These are phyloP conservation scores for Colletotrichum ledebouriae DNA, from an alignment of 2,329 filamentous ascomycete species.

Conservation along the genomic window DNA sequence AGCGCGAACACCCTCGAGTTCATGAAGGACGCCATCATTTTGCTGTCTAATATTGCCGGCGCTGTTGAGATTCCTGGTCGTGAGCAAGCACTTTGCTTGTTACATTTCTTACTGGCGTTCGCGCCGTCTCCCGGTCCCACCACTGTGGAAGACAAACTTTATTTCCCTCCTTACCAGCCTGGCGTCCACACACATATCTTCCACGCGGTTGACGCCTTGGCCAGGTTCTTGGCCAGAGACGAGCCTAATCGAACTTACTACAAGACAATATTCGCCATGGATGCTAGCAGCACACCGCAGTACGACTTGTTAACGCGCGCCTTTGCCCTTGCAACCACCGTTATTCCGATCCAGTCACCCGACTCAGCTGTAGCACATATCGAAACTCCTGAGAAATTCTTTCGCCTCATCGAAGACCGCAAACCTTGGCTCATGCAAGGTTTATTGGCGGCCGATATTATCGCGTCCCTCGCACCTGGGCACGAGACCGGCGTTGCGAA, in stretches of 20 bases:
- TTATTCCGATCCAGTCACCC: slow-evolving; percentile 76
- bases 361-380: slow-evolving; percentile 35
- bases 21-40: slow-evolving; percentile 93
- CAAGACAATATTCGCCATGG: slow-evolving; percentile 82
- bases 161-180: slow-evolving; percentile 86
- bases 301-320: slow-evolving; percentile 87
- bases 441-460: slow-evolving; percentile 88
- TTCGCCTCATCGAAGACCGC: slow-evolving; percentile 79
- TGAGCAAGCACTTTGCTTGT: slow-evolving; percentile 87
- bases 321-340: slow-evolving; percentile 88
- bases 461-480: slow-evolving; percentile 79
- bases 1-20: slow-evolving; percentile 92
- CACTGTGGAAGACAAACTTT: slow-evolving; percentile 66
- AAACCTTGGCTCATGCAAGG: slow-evolving; percentile 95
- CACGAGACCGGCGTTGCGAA: slow-evolving; percentile 80
- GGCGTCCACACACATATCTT: slow-evolving; percentile 88
- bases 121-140: slow-evolving; percentile 82
- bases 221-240: slow-evolving; percentile 91
- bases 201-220: slow-evolving; percentile 88
- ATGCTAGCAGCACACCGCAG: slow-evolving; percentile 73
- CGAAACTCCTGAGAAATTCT: slow-evolving; percentile 52
- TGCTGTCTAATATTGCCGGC: slow-evolving; percentile 89
- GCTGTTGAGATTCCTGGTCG: slow-evolving; percentile 84
- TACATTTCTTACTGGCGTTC: slow-evolving; percentile 93
- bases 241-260: slow-evolving; percentile 92